Base-by-base conservation (phyloP, 2,329 filamentous ascomycete genomes). In the Chaetomium strumarium region DNA sequence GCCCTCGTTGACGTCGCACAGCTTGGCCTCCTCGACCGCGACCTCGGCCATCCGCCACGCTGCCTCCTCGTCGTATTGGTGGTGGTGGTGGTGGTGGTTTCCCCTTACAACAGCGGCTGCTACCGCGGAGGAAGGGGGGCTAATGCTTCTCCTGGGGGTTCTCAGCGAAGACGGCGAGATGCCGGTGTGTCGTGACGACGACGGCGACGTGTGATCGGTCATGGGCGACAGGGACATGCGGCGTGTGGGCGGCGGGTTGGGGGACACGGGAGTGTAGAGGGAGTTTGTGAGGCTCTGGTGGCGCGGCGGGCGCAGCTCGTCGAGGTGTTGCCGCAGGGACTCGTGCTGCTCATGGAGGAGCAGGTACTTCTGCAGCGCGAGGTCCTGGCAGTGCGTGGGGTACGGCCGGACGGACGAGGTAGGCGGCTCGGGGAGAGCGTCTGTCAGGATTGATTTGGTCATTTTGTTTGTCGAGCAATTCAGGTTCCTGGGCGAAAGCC, bases 1-100 rank as follows among this genome's bases (percentile, higher is more conserved):
- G 60, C 76, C 74, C 66, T 82, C 79, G 66, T 80, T 81, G 66
- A 82, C 75, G 56, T 76, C 72, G 46, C 71, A 78, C 11, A 82
- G 71, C 55, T 73, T 76, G 58, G 75, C 72, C 63, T 81, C 77
- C 62, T 78, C 76, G 16, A 69, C 68, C 0, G 73, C 76, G 57
- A 81, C 73, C 60, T 76, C 74, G 55, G 69, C 69, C 19, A 77
- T 24, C 24, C 24, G 24, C 24, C 24, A 63, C 7, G 73, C 72
- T 49, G 73, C 68, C 61, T 76, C 75, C 60, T 79, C 75, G 19
- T n/a, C n/a, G n/a, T n/a, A n/a, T n/a, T n/a, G n/a, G n/a, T n/a
- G n/a, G n/a, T n/a, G n/a, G n/a, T n/a, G n/a, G n/a, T n/a, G n/a
- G n/a, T 40, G 14, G 17, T 40, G 71, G 63, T 65, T 24, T 24